Conservation (phyloP, 768 basidiomycete species). For the Pleurotus tuoliensis region DNA sequence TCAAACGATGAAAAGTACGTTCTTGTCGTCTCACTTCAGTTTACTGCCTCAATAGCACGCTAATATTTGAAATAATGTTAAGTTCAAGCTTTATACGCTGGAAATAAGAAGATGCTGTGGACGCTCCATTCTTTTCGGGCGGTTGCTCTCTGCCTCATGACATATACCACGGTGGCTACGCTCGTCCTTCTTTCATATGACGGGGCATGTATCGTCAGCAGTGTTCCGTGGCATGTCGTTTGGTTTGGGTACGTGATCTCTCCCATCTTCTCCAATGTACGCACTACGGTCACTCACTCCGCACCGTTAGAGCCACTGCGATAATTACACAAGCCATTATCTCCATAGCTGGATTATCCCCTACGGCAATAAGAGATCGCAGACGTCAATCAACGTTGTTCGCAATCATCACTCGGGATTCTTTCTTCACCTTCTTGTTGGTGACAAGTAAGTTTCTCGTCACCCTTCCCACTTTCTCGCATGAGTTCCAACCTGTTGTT, state of each 20-base stretch:
- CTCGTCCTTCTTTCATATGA: slow-evolving; percentile 2
- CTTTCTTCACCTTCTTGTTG: background rate
- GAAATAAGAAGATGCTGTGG: background rate
- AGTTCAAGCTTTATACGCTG: slow-evolving; percentile 2
- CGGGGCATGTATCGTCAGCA: slow-evolving; percentile 1
- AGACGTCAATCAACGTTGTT: background rate
- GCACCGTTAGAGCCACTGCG: background rate
- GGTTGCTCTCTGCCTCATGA: background rate
- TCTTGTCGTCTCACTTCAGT: background rate
- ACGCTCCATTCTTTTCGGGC: background rate
- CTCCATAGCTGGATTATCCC: background rate
- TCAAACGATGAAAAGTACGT: background rate
- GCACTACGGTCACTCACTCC: background rate
- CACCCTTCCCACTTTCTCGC: too few species aligned
- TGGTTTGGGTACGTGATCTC: background rate
- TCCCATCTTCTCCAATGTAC: background rate
- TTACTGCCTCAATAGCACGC: background rate
- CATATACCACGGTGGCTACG: background rate
- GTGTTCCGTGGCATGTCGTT: slow-evolving; percentile 2
- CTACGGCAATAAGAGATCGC: background rate
- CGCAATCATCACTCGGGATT: slow-evolving; percentile 3
- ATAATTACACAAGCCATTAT: slow-evolving; percentile 3
- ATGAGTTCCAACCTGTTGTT: background rate
- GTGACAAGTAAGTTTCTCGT: background rate
- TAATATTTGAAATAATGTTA: background rate